Conservation (phyloP, 352 stramenopile species). For the Pythium phragmiticola region DNA sequence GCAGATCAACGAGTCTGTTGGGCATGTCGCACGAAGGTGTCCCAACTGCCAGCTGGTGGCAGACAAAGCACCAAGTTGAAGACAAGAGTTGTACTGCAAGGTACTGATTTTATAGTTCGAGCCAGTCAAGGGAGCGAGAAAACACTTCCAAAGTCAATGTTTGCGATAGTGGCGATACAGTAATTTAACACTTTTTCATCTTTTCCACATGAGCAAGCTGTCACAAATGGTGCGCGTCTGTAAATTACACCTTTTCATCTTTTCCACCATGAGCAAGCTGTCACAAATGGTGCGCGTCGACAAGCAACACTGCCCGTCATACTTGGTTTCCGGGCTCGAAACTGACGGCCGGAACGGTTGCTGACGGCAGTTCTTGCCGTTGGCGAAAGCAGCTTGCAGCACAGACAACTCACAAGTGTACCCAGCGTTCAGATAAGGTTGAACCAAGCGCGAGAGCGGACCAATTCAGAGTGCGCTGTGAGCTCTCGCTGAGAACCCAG, state of each 20-base stretch:
- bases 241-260: too few relatives aligned
- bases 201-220: too few relatives aligned
- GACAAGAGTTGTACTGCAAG: constrained; percentile 21
- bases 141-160: background rate
- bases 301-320: too few relatives aligned
- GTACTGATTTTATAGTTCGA: constrained; percentile 3
- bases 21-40: constrained; percentile 34
- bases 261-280: too few relatives aligned
- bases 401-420: background rate
- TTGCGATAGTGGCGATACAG: too few relatives aligned
- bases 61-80: constrained; percentile 17
- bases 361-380: background rate
- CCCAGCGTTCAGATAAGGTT: background rate
- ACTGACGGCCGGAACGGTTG: background rate
- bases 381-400: background rate
- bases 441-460: too few relatives aligned
- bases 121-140: too few relatives aligned
- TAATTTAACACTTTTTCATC: too few relatives aligned
- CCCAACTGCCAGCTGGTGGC: constrained; percentile 1
- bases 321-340: background rate
- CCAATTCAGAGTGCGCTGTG: background rate
- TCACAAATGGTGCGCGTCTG: too few relatives aligned
- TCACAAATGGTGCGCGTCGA: too few relatives aligned
- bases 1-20: background rate
- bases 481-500: background rate